Percentiles rank a stretch among this genome's conserved stretches.
Evolutionary conservation across 1,139 yeast genomes (phyloP).

Genomic region (Magnusiomyces tetraspermus): DNA sequence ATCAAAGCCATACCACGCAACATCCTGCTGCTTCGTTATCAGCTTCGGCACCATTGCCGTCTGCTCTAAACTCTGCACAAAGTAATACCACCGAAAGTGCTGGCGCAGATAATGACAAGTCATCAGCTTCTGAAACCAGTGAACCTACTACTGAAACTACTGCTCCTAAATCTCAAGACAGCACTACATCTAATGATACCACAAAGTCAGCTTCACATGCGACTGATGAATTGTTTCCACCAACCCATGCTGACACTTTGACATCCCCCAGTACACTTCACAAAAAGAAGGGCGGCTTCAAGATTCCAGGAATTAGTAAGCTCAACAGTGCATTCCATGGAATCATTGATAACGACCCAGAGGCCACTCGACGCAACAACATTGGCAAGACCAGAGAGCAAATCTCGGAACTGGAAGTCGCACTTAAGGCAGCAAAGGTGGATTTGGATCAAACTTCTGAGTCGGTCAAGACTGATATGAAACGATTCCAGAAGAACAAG

Average conservation of each 20-base stretch:
- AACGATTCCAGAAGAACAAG: constrained; percentile 39
- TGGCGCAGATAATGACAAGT: not conserved
- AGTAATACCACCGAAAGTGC: not conserved
- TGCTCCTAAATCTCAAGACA: not conserved
- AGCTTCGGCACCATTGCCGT: not conserved
- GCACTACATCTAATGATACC: not conserved
- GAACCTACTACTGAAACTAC: not conserved
- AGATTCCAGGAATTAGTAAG: constrained; percentile 41
- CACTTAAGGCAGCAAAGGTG: constrained; percentile 47
- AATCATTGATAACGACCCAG: constrained; percentile 64
- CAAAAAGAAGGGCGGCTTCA: constrained; percentile 30
- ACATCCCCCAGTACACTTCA: constrained; percentile 18
- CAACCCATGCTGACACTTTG: constrained; percentile 23
- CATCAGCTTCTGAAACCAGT: not conserved
- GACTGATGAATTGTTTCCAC: constrained; percentile 18
- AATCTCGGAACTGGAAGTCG: constrained; percentile 46
- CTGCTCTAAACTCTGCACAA: not conserved
- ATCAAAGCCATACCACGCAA: not conserved
- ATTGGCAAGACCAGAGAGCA: constrained; percentile 45
- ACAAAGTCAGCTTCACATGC: not conserved
- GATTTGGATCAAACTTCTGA: constrained; percentile 49
- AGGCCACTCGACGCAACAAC: constrained; percentile 50
- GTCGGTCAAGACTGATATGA: constrained; percentile 41
- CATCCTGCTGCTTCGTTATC: not conserved
- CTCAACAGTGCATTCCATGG: constrained; percentile 57